phyloP scores from a whole-genome alignment of 106 monocot species.

The Dendrobium officinale region DNA sequence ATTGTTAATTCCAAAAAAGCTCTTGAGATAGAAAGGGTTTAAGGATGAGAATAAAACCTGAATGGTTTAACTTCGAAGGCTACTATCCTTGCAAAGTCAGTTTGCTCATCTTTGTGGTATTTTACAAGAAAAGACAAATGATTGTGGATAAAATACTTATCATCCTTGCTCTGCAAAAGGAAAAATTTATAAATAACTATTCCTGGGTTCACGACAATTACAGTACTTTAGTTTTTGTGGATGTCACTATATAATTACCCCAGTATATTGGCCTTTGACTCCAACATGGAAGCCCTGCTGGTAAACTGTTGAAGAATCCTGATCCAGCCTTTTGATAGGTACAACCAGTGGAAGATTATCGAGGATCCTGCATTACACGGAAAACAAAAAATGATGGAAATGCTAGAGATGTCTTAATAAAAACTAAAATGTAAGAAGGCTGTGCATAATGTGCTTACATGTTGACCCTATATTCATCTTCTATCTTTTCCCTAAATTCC shows the following conservation, averaged over 20 bases:
- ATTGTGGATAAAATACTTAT: constrained; percentile 74
- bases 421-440: constrained; percentile 1
- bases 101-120: constrained; percentile 73
- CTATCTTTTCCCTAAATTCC: constrained; percentile 85
- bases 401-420: background rate
- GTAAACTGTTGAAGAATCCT: constrained; percentile 48
- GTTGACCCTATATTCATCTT: constrained; percentile 88
- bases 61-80: constrained; percentile 92
- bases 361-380: constrained; percentile 65
- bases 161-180: constrained; percentile 72
- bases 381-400: background rate
- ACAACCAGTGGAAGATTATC: constrained; percentile 96
- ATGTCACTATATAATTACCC: constrained; percentile 32
- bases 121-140: constrained; percentile 91
- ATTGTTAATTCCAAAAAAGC: background rate
- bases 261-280: constrained; percentile 60
- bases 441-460: constrained; percentile 38
- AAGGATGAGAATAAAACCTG: constrained; percentile 36
- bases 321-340: constrained; percentile 55
- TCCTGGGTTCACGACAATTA: background rate
- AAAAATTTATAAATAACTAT: background rate
- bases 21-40: background rate
- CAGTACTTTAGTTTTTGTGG: background rate
- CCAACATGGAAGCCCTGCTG: constrained; percentile 86
- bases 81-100: constrained; percentile 79